Evolutionary conservation across 2,329 filamentous ascomycete genomes (phyloP), one percentile per base, ranked within the genome.

Genomic region (Fusarium sp.): DNA sequence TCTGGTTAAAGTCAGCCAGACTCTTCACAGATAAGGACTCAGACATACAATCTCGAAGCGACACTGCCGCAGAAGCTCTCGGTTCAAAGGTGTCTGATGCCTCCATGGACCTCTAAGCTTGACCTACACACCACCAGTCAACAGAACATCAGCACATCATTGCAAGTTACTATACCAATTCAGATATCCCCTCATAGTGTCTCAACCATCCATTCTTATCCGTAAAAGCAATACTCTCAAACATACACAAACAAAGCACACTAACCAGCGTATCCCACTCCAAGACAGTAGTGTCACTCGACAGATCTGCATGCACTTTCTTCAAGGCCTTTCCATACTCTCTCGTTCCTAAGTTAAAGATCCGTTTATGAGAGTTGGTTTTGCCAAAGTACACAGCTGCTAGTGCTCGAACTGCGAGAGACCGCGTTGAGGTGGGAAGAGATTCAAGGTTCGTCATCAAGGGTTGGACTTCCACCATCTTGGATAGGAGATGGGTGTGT

Each of bases 361-460:
- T 51, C 0, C 57, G 32, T 6, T 46, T 62, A 1, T 63, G 29
- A 2, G 24, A 10, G 10, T 67, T 52, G 3, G 41, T 57, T 10
- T 67, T 67, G 8, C 64, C 64, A 44, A 62, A 67, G 16, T 67
- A 67, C 0, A 63, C 57, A 4, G 57, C 64, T 11, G 63, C 64
- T 5, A 67, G 34, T 10, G 64, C 64, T 7, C 64, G 32, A 3
- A 67, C 37, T 18, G 64, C 57, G 5, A 57, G 44, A 24, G 25
- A 11, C 2, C 63, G 49, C 0, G 63, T 67, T 4, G 63, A 57
- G 3, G 24, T 16, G 1, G 40, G 24, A 1, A 44, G n/a, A 4
- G 55, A 30, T 16, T 40, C 63, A 1, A 62, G 45, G 11, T 62
- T 67, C 3, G 12, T 16, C 56, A 67, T 41, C 3, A 67, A 16